Base-by-base conservation (phyloP, 805 yeast species). In the Metschnikowia vanudenii region DNA sequence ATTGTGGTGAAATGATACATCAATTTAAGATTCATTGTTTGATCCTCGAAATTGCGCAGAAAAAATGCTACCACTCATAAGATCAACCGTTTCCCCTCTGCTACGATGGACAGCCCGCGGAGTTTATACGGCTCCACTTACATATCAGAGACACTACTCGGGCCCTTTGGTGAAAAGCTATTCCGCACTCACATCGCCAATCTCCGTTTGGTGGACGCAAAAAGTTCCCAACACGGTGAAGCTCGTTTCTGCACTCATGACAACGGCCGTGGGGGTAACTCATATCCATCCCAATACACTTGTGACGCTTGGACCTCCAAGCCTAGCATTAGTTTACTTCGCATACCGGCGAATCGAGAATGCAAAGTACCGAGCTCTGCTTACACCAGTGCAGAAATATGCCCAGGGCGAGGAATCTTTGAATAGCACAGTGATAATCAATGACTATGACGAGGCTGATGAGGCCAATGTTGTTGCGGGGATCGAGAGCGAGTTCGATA, bases 221-320 rank as follows among this genome's bases (percentile, higher is more conserved):
- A 50, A 46, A 18, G 57, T 68, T 4, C 66, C 72, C 0, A 20
- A 54, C 2, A 52, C 52, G 18, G 50, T 59, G 40, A 69, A 71
- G 46, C 67, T 61, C 50, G 65, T 64, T 30, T 54, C 62, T 3
- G 57, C 53, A 1, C 45, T 71, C 13, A 49, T 63, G 0, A 37
- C 57, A 2, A 46, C 62, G 2, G 72, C 73, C 0, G 41, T 52
- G 10, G 53, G 65, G 3, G 42, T 70, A 14, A 64, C 63, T 5
- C 67, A 69, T 45, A 37, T 71, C 2, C 74, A 69, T 48, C 74
- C 73, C 5, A 61, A 68, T 49, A 51, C 61, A 3, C 39, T 71
- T 5, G 49, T 68, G 12, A 70, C 75, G 1, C 47, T 67, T 9
- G 65, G 61, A 1, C 77, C 77, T 2, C 76, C 77, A 2, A 34